Evolutionary conservation across 2,329 filamentous ascomycete genomes (phyloP), one percentile per base, ranked within the genome.

Genomic region (Diaporthe nobilis): DNA sequence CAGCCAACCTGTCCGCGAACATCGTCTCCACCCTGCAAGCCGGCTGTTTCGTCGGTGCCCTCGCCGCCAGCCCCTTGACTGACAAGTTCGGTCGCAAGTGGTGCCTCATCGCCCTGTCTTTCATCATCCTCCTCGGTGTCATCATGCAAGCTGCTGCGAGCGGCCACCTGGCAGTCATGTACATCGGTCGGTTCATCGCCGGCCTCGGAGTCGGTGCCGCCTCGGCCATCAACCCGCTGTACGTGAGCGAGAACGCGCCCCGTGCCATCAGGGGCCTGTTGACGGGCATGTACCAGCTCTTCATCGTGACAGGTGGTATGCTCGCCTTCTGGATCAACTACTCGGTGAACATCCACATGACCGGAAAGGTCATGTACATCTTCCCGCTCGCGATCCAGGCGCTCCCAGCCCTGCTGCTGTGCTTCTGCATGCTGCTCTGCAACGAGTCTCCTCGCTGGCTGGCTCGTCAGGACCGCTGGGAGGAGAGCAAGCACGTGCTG

Each of bases 371-470:
- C 22, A 85, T 85, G 78, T 92, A 90, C 82, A 87, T 92, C 68
- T 86, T 93, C 2, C 92, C 92, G 0, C 86, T 94, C 10, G 87
- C 89, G 57, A 87, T 93, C 79, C 92, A 94, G 81, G 90, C 87
- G 28, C 85, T 94, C 2, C 92, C 92, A 0, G 91, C 91, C 4
- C 79, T 91, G 7, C 83, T 92, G 34, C 87, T 94, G 4, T 87
- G 92, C 77, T 71, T 84, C 57, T 87, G 90, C 79, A 94, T 94
- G 90, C 81, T 90, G 2, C 82, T 93, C 63, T 92, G 90, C 85
- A 89, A 90, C 79, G 92, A 94, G 79, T 92, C 90, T 0, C 91
- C 91, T 4, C 87, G 92, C 63, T 93, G 90, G 86, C 87, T 93
- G 4, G 92, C 91, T 28, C 91, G 91, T 75, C 87, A 90, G 80